These are phyloP conservation scores for Tolypocladium album DNA, from an alignment of 2,329 filamentous ascomycete genomes.

Conservation along the genomic window DNA sequence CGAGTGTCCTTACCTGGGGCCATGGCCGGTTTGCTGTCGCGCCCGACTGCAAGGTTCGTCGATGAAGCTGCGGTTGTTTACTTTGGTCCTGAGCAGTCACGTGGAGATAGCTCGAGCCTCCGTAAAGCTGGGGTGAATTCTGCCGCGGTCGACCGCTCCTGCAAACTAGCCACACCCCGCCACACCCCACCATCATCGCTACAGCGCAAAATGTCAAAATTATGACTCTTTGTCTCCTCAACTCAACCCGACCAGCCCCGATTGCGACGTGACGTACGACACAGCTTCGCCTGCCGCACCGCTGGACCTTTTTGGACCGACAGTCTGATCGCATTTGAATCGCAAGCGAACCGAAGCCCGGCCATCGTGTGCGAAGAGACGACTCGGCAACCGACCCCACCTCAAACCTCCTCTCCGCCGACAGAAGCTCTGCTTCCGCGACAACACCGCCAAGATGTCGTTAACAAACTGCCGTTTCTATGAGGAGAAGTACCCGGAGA, in stretches of 20 bases:
- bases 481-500: slow-evolving; percentile 88
- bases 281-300: slow-evolving; percentile 4
- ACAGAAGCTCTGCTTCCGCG: slow-evolving; percentile 11
- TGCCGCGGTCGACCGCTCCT: slow-evolving; percentile 19
- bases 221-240: slow-evolving; percentile 21
- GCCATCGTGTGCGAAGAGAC: slow-evolving; percentile 12
- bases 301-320: background rate
- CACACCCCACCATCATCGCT: slow-evolving; percentile 29
- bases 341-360: slow-evolving; percentile 3
- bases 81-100: slow-evolving; percentile 19
- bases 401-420: slow-evolving; percentile 11
- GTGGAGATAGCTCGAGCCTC: slow-evolving; percentile 11
- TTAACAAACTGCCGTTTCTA: slow-evolving; percentile 96
- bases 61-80: slow-evolving; percentile 23
- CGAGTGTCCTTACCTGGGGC: slow-evolving; percentile 25
- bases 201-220: slow-evolving; percentile 32
- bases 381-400: slow-evolving; percentile 19
- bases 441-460: slow-evolving; percentile 62
- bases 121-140: slow-evolving; percentile 8
- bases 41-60: slow-evolving; percentile 4
- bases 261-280: slow-evolving; percentile 3
- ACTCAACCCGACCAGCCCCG: slow-evolving; percentile 3
- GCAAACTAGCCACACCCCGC: slow-evolving; percentile 23
- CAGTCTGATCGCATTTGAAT: background rate
- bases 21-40: slow-evolving; percentile 19